These are phyloP conservation scores for Coriolopsis trogii DNA, from an alignment of 1,284 basidiomycete species.

Conservation along the genomic window DNA sequence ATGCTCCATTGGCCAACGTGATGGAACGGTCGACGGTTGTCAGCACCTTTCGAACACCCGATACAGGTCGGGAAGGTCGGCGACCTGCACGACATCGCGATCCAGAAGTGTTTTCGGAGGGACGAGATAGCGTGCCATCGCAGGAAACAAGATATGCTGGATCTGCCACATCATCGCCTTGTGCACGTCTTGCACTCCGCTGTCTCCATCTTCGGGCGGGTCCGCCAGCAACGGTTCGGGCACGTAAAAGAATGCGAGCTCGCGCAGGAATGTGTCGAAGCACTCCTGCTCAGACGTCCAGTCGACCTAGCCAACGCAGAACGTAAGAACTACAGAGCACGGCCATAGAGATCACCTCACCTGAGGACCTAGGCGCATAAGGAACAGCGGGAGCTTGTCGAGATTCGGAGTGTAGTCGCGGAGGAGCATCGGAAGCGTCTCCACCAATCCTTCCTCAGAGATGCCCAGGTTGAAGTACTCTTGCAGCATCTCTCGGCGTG, in stretches of 20 bases:
- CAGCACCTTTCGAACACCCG: constrained; percentile 89
- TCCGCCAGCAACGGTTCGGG: constrained; percentile 51
- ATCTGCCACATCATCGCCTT: constrained; percentile 81
- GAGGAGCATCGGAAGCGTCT: constrained; percentile 81
- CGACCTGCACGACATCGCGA: constrained; percentile 82
- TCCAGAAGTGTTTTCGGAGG: constrained; percentile 74
- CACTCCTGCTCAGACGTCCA: constrained; percentile 89
- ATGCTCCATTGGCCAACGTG: neutral
- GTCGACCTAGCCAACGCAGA: too few species aligned
- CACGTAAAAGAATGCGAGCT: constrained; percentile 90
- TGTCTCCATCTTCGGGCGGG: constrained; percentile 20
- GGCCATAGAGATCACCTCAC: too few species aligned
- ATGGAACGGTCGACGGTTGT: neutral
- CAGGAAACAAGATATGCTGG: constrained; percentile 86
- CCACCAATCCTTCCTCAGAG: constrained; percentile 62
- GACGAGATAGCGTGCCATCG: constrained; percentile 73
- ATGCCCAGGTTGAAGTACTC: constrained; percentile 92
- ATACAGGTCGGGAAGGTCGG: constrained; percentile 87
- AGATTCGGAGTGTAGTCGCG: constrained; percentile 86
- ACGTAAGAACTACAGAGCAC: too few species aligned
- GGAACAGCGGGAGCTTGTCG: constrained; percentile 82
- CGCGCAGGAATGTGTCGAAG: constrained; percentile 84
- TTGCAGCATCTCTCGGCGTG: constrained; percentile 81
- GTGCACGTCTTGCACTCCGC: constrained; percentile 57
- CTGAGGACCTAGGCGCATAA: constrained; percentile 86